These are phyloP conservation scores for Przewalskia tangutica DNA, from an alignment of 257 asterid species.

Conservation along the genomic window DNA sequence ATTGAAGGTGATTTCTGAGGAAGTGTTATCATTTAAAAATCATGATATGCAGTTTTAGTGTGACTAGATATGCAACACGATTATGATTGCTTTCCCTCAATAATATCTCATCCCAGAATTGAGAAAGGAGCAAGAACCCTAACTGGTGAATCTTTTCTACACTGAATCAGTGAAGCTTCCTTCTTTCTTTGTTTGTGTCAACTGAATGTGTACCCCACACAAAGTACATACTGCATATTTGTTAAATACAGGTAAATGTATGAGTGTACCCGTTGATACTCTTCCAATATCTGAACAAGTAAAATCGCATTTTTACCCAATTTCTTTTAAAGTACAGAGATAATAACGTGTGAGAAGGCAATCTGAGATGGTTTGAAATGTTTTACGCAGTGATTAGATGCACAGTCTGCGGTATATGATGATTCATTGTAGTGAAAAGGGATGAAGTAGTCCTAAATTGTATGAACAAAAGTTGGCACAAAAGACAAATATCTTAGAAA, in stretches of 20 bases:
- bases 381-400: neutral
- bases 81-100: neutral
- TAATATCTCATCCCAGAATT: slow-evolving; percentile 2
- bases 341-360: neutral
- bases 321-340: neutral
- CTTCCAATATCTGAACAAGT: neutral
- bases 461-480: neutral
- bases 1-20: neutral
- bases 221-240: neutral
- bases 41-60: neutral
- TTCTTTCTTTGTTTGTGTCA: neutral
- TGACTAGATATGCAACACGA: neutral
- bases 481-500: neutral
- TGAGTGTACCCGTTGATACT: neutral
- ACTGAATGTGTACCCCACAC: neutral
- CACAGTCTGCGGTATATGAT: neutral
- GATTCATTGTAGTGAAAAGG: neutral
- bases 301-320: neutral
- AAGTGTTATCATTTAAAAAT: neutral
- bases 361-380: neutral
- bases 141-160: neutral
- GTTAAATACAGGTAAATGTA: neutral
- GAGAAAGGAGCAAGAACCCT: neutral
- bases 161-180: neutral
- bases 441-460: neutral